Base-by-base conservation (phyloP, 2,329 filamentous ascomycete species). In the Chrysoporthe cubensis region DNA sequence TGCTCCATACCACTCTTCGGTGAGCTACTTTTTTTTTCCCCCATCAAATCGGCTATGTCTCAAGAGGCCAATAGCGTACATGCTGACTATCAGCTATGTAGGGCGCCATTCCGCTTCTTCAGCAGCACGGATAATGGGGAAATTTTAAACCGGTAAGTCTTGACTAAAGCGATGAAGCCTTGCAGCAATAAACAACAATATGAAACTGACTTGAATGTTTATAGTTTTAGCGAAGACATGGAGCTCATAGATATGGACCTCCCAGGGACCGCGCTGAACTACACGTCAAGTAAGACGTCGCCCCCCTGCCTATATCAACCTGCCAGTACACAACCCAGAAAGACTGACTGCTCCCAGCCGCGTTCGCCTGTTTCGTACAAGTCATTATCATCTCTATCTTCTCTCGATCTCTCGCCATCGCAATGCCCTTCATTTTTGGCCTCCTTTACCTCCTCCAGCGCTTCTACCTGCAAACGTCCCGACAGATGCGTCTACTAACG, bases 401-500 rank as follows among this genome's bases (percentile, higher is more conserved):
- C 11, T 32, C 65, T 9, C 37, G 56, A 3, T 71, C 68, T 46
- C 52, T 72, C 4, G 71, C 62, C n/a, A 77, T 82, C n/a, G 78
- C 78, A 18, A 18, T 48, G 14, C 46, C 46, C 14, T 48, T 48
- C 18, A 18, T 16, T 6, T 48, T 48, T 48, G 46, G 14, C 0
- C 82, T 87, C 62, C 85, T 85, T 0, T 73, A 83, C 2, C 72
- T 86, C 2, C 67, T 82, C 0, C 86, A 88, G 69, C 83, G 79
- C 61, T 79, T 85, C 63, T 89, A 89, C 70, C 78, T 89, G 2
- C 80, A 84, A 0, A 89, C 87, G 0, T 88, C 86, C 1, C 78
- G 86, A 0, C 87, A 89, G 72, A 71, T 89, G 2, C 81, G 87
- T 64, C 80, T 87, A 18, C 74, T 89, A 6, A 86, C 89, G 26